phyloP scores from a whole-genome alignment of 306 rosid species.

The Dryas octopetala region DNA sequence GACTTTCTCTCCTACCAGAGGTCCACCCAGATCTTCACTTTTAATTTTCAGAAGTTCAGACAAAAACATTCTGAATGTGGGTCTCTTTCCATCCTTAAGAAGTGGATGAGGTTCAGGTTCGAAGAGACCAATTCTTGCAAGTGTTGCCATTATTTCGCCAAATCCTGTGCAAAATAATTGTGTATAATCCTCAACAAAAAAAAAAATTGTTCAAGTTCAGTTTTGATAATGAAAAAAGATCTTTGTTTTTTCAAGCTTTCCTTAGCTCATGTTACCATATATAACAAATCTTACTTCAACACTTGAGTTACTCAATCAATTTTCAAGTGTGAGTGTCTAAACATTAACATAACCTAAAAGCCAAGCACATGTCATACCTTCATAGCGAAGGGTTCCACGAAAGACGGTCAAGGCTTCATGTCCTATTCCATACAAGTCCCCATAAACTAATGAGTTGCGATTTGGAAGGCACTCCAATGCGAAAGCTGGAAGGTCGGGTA shows the following conservation, averaged over 20 bases:
- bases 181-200: background rate
- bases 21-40: conserved; percentile 29
- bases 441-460: conserved; percentile 76
- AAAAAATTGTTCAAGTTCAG: no score
- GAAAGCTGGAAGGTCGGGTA: conserved; percentile 88
- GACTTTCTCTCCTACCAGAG: conserved; percentile 50
- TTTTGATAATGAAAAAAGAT: no score
- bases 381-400: conserved; percentile 95
- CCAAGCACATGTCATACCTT: conserved; percentile 56
- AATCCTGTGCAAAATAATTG: conserved; percentile 49
- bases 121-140: conserved; percentile 80
- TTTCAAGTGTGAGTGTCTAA: conserved; percentile 3
- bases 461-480: conserved; percentile 90
- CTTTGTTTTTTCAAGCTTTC: no score
- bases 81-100: conserved; percentile 51
- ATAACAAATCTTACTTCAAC: background rate
- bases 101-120: conserved; percentile 51
- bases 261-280: background rate
- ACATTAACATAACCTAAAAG: conserved; percentile 10
- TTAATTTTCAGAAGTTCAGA: conserved; percentile 58
- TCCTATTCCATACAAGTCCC: conserved; percentile 74
- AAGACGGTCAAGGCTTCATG: conserved; percentile 82
- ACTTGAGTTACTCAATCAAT: conserved; percentile 1
- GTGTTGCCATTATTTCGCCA: conserved; percentile 77
- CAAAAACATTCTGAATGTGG: conserved; percentile 59